phyloP scores from a whole-genome alignment of 768 basidiomycete genomes.

The Boletus tomentosulus region DNA sequence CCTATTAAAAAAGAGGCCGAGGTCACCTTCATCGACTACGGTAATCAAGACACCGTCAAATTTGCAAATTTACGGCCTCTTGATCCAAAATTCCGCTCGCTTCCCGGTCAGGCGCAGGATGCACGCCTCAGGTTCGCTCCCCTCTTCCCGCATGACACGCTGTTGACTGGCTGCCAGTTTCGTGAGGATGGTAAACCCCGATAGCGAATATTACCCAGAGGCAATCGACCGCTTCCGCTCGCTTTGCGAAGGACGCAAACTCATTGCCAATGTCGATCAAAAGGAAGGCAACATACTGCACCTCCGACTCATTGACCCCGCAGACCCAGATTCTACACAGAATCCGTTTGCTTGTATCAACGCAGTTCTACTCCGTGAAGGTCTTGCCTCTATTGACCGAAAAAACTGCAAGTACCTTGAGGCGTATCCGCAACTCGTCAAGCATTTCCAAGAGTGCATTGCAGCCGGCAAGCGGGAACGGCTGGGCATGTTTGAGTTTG shows the following conservation, averaged over 20 bases:
- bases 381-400: constrained; percentile 75
- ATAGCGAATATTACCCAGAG: constrained; percentile 85
- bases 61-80: constrained; percentile 86
- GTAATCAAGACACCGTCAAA: constrained; percentile 85
- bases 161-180: constrained; percentile 50
- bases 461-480: constrained; percentile 68
- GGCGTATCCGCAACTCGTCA: constrained; percentile 64
- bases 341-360: constrained; percentile 82
- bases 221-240: constrained; percentile 82
- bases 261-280: constrained; percentile 94
- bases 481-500: constrained; percentile 84
- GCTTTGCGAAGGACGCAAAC: constrained; percentile 87
- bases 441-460: constrained; percentile 59
- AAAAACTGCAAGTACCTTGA: constrained; percentile 70
- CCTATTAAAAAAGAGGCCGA: constrained; percentile 91
- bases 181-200: constrained; percentile 71
- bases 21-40: constrained; percentile 92
- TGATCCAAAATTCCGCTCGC: constrained; percentile 82
- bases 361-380: constrained; percentile 84
- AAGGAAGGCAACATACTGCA: constrained; percentile 76
- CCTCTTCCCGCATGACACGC: not conserved
- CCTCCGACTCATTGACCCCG: constrained; percentile 89
- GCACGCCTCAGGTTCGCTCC: constrained; percentile 74
- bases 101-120: constrained; percentile 93
- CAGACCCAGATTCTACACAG: constrained; percentile 59